These are phyloP conservation scores for Bathelium albidoporum DNA, from an alignment of 495 filamentous ascomycete species.

Conservation along the genomic window DNA sequence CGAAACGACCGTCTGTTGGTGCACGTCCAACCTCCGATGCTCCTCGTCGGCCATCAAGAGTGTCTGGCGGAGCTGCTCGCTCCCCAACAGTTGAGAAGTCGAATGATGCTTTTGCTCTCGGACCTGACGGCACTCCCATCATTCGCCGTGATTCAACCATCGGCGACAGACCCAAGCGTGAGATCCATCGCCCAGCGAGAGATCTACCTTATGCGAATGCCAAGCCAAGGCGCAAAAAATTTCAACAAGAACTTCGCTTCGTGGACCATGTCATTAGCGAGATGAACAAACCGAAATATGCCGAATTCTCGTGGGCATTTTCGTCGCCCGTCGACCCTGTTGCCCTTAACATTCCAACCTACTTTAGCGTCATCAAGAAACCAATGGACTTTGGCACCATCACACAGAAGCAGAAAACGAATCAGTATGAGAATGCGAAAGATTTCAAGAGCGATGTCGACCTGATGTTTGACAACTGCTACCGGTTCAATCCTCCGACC, in stretches of 20 bases:
- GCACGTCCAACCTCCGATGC: slow-evolving; percentile 19
- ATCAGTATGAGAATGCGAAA: slow-evolving; percentile 72
- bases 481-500: slow-evolving; percentile 75
- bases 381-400: slow-evolving; percentile 90
- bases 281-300: slow-evolving; percentile 63
- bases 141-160: slow-evolving; percentile 81
- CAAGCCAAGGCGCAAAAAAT: slow-evolving; percentile 87
- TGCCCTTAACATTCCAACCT: slow-evolving; percentile 84
- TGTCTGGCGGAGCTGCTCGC: slow-evolving; percentile 5
- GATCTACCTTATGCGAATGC: slow-evolving; percentile 75
- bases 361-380: slow-evolving; percentile 86
- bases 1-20: slow-evolving; percentile 39
- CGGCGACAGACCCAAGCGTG: slow-evolving; percentile 75
- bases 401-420: slow-evolving; percentile 58
- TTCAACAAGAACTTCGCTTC: slow-evolving; percentile 77
- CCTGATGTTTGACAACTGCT: slow-evolving; percentile 81
- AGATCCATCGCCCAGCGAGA: slow-evolving; percentile 84
- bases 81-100: slow-evolving; percentile 17
- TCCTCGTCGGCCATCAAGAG: slow-evolving; percentile 43
- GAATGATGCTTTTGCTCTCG: slow-evolving; percentile 59
- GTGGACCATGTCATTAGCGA: slow-evolving; percentile 74
- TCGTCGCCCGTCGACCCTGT: slow-evolving; percentile 81
- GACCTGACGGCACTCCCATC: slow-evolving; percentile 74
- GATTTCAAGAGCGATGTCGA: slow-evolving; percentile 78
- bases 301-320: slow-evolving; percentile 56